Evolutionary conservation across 208 protist genomes (phyloP).

Genomic region (Leishmania lainsoni): DNA sequence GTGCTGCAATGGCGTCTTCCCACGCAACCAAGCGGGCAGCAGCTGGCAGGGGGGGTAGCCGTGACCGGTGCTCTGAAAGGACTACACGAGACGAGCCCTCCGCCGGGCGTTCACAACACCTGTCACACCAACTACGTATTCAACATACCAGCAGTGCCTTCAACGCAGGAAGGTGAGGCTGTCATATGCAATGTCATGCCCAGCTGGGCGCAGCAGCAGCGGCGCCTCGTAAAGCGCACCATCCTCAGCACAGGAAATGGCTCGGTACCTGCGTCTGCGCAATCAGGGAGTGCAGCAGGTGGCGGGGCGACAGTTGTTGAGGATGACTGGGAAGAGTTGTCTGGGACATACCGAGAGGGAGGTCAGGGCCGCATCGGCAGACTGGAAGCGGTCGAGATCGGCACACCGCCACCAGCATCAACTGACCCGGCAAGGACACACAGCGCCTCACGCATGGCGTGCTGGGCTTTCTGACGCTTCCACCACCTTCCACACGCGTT

Average conservation of each 20-base stretch:
- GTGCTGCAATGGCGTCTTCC: conserved; percentile 22
- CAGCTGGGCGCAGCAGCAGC: conserved; percentile 11
- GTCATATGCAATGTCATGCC: conserved; percentile 20
- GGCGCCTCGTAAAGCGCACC: conserved; percentile 27
- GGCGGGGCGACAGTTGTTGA: background rate
- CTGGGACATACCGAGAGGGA: background rate
- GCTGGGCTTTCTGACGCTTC: conserved; percentile 18
- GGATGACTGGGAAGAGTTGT: conserved; percentile 8
- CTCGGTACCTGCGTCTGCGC: background rate
- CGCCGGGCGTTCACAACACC: background rate
- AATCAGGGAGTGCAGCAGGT: background rate
- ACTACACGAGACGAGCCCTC: background rate
- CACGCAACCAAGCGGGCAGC: background rate
- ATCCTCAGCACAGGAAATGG: background rate
- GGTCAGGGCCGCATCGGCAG: background rate
- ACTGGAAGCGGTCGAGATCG: background rate
- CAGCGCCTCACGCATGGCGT: conserved; percentile 15
- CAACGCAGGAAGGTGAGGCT: conserved; percentile 8
- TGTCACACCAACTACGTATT: background rate
- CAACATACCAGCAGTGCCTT: background rate
- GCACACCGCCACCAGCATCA: background rate
- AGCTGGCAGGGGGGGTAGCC: background rate
- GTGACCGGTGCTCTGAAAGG: background rate
- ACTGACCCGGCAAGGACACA: background rate
- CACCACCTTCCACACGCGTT: background rate